Evolutionary conservation across 768 basidiomycete genomes (phyloP).

Genomic region (Artomyces pyxidatus): DNA sequence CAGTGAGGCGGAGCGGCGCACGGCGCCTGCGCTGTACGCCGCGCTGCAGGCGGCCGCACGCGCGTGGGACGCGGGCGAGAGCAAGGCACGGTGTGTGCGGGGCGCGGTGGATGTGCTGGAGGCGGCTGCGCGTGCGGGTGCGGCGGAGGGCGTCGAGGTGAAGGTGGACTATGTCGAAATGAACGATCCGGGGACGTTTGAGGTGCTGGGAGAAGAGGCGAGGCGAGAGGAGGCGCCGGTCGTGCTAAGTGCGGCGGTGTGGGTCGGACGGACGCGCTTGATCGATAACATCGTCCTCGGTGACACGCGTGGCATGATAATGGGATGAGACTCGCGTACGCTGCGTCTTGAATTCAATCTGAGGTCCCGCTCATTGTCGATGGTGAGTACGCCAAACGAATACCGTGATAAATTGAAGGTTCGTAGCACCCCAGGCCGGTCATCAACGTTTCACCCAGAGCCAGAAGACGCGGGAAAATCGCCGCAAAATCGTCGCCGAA

Average conservation of each 20-base stretch:
- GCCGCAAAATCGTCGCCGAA: too few species aligned
- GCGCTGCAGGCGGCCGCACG: conserved; percentile 54
- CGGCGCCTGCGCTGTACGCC: conserved; percentile 52
- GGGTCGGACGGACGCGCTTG: conserved; percentile 79
- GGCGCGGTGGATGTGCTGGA: conserved; percentile 37
- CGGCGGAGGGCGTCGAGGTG: conserved; percentile 38
- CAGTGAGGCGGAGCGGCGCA: conserved; percentile 46
- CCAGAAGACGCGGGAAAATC: too few species aligned
- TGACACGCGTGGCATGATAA: conserved; percentile 30
- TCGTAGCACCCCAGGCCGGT: too few species aligned
- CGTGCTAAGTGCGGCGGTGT: conserved; percentile 80
- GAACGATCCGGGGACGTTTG: conserved; percentile 75
- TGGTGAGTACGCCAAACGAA: too few species aligned
- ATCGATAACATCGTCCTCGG: conserved; percentile 91
- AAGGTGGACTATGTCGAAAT: conserved; percentile 82
- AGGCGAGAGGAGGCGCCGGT: conserved; percentile 31
- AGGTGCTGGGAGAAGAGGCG: conserved; percentile 37
- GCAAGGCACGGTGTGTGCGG: conserved; percentile 41
- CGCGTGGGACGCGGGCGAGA: conserved; percentile 45
- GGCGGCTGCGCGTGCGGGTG: conserved; percentile 19
- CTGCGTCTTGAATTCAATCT: too few species aligned
- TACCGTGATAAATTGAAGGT: too few species aligned
- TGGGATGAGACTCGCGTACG: neutral
- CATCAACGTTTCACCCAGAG: too few species aligned
- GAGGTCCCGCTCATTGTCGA: too few species aligned